These are phyloP conservation scores for Hortiboletus campestris DNA, from an alignment of 768 basidiomycete genomes.

Conservation along the genomic window DNA sequence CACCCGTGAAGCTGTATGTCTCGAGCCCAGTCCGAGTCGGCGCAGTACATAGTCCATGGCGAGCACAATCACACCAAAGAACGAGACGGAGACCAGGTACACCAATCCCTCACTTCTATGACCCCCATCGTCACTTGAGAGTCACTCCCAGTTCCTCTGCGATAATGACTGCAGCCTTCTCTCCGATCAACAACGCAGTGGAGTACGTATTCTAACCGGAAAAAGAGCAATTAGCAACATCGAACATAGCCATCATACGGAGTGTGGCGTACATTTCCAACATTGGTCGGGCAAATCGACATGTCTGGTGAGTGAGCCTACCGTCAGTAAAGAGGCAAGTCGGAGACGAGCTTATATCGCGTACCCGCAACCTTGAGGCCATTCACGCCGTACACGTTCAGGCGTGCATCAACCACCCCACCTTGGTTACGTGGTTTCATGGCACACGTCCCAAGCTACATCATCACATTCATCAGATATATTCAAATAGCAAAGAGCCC, in stretches of 20 bases:
- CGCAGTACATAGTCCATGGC: too few relatives aligned
- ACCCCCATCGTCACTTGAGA: too few relatives aligned
- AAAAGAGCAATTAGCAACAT: not conserved
- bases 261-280: conserved; percentile 18
- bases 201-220: conserved; percentile 40
- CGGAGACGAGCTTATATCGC: not conserved
- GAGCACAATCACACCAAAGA: too few relatives aligned
- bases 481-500: too few relatives aligned
- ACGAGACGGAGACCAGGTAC: too few relatives aligned
- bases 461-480: not conserved
- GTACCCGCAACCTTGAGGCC: conserved; percentile 61
- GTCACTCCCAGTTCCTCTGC: conserved; percentile 44
- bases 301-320: conserved; percentile 26
- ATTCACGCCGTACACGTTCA: conserved; percentile 62
- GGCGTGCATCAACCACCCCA: conserved; percentile 59
- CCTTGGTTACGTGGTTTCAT: conserved; percentile 61
- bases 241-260: too few relatives aligned
- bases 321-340: not conserved
- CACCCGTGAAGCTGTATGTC: too few relatives aligned
- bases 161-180: conserved; percentile 62
- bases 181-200: conserved; percentile 47
- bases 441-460: conserved; percentile 61
- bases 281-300: conserved; percentile 34
- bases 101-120: too few relatives aligned
- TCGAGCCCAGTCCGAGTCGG: too few relatives aligned